Conservation (phyloP, 1,284 basidiomycete genomes). For the Rhodotorula mucilaginosa region DNA sequence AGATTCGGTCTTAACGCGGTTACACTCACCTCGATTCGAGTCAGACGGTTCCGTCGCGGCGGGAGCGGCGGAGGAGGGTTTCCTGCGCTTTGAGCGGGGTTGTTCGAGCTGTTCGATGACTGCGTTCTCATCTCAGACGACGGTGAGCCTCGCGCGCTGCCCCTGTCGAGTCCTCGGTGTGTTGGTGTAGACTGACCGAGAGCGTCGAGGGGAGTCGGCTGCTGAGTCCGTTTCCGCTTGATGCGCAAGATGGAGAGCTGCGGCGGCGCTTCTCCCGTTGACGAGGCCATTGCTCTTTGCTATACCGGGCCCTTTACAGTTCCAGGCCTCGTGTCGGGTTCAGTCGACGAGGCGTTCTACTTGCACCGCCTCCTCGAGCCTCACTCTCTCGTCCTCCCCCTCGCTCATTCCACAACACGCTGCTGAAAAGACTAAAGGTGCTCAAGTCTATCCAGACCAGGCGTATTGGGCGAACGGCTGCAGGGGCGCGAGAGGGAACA, state of each 20-base stretch:
- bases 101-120: slow-evolving; percentile 30
- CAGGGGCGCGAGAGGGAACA: background rate
- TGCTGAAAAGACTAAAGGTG: background rate
- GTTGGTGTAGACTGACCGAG: slow-evolving; percentile 15
- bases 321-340: background rate
- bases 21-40: background rate
- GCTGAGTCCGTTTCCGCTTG: slow-evolving; percentile 33
- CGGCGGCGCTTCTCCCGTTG: background rate
- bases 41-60: background rate
- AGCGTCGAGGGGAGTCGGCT: slow-evolving; percentile 32
- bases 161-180: background rate
- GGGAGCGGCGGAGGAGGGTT: background rate
- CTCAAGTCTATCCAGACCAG: no score
- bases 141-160: background rate
- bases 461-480: no score
- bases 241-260: slow-evolving; percentile 33
- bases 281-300: background rate
- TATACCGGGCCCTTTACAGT: background rate
- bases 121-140: background rate
- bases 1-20: background rate
- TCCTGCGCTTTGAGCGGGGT: slow-evolving; percentile 10
- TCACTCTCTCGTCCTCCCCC: background rate
- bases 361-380: background rate
- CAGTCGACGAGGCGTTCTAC: no score
- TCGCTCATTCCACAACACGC: background rate